phyloP scores from a whole-genome alignment of 345 rosid genomes.

The Arabidopsis arenosa region DNA sequence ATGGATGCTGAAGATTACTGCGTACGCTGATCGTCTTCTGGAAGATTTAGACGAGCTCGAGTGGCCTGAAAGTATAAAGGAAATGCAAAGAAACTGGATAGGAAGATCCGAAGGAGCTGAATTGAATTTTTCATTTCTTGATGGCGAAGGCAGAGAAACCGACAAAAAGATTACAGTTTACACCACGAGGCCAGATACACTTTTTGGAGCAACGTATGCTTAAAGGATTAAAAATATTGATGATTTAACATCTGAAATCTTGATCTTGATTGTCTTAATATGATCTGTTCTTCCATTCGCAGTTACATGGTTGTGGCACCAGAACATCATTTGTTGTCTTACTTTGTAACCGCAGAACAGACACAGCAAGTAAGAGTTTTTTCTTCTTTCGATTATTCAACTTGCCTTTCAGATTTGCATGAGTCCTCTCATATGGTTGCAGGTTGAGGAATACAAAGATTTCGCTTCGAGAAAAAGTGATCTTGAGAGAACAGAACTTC shows the following conservation, averaged over 20 bases:
- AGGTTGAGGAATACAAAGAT: slow-evolving; percentile 90
- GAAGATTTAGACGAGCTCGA: slow-evolving; percentile 91
- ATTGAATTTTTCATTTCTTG: slow-evolving; percentile 65
- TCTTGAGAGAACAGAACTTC: slow-evolving; percentile 96
- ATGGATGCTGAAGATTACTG: slow-evolving; percentile 97
- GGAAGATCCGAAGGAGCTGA: slow-evolving; percentile 96
- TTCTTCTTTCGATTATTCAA: slow-evolving; percentile 3
- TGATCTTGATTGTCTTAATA: slow-evolving; percentile 23
- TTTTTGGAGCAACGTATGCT: slow-evolving; percentile 90
- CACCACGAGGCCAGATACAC: slow-evolving; percentile 90
- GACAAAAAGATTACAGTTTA: slow-evolving; percentile 67
- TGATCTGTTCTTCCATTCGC: slow-evolving; percentile 39
- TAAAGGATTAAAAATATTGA: not conserved
- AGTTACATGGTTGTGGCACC: slow-evolving; percentile 97
- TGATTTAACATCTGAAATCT: not conserved
- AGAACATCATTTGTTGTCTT: slow-evolving; percentile 69
- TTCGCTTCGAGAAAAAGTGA: slow-evolving; percentile 85
- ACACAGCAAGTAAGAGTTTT: slow-evolving; percentile 54
- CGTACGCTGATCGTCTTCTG: slow-evolving; percentile 89
- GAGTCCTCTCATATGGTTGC: slow-evolving; percentile 31
- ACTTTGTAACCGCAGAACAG: slow-evolving; percentile 59
- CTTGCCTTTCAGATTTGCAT: not conserved
- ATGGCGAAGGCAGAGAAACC: slow-evolving; percentile 57
- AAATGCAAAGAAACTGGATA: slow-evolving; percentile 96
- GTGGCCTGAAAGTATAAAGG: slow-evolving; percentile 94